These are phyloP conservation scores for Endocarpon pusillum DNA, from an alignment of 495 filamentous ascomycete genomes.

Conservation along the genomic window DNA sequence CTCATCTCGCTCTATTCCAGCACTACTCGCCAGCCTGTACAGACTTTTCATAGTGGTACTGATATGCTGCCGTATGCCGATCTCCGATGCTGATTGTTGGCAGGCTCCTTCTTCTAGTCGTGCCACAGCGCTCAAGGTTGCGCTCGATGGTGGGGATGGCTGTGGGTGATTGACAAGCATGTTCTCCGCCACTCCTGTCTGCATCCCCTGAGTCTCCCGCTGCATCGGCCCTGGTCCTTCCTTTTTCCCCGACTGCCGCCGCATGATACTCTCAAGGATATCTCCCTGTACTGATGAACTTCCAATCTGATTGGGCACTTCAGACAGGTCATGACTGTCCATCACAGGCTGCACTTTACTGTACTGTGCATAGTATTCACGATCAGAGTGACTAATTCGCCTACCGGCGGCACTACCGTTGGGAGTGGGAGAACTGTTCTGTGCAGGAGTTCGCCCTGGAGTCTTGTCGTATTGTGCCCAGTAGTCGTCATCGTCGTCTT, in stretches of 20 bases:
- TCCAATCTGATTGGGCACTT: conserved; percentile 32
- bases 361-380: conserved; percentile 78
- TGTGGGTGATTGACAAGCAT: conserved; percentile 25
- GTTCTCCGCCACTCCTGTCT: conserved; percentile 9
- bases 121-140: conserved; percentile 41
- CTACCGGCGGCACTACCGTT: conserved; percentile 19
- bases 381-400: conserved; percentile 40
- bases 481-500: conserved; percentile 79
- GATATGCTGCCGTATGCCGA: conserved; percentile 79
- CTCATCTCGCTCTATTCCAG: conserved; percentile 67
- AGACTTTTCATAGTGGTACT: conserved; percentile 76
- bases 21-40: conserved; percentile 59
- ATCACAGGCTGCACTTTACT: conserved; percentile 75
- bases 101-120: conserved; percentile 49
- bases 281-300: conserved; percentile 38
- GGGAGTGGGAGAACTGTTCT: conserved; percentile 43
- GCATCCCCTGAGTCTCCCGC: conserved; percentile 4
- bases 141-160: conserved; percentile 33
- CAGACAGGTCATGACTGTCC: conserved; percentile 71
- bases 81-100: conserved; percentile 48
- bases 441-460: conserved; percentile 55
- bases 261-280: conserved; percentile 22
- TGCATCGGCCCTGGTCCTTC: conserved; percentile 9
- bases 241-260: conserved; percentile 15
- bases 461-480: conserved; percentile 90